Conservation (phyloP, 208 protist species). For the Trichomonas tenax region DNA sequence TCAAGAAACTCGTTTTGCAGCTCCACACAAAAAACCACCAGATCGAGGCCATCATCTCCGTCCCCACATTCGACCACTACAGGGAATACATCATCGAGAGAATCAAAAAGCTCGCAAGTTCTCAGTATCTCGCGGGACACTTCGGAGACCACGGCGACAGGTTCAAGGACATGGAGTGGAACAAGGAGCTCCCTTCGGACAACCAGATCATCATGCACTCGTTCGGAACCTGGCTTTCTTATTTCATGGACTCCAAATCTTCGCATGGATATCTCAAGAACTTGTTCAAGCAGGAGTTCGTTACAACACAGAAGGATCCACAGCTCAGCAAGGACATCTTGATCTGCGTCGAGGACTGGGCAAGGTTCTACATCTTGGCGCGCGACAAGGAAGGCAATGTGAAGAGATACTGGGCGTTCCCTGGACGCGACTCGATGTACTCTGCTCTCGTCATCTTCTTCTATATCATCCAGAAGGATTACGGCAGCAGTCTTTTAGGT, state of each 20-base stretch:
- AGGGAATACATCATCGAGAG: background rate
- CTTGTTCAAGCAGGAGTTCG: background rate
- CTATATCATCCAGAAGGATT: background rate
- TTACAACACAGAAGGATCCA: background rate
- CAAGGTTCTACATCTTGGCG: background rate
- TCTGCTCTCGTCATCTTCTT: background rate
- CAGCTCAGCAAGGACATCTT: background rate
- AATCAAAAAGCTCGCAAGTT: background rate
- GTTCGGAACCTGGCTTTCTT: background rate
- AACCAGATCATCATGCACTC: background rate
- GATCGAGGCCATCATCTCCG: background rate
- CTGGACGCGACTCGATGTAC: background rate
- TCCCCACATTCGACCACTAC: background rate
- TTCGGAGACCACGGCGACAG: background rate
- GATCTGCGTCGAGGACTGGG: background rate
- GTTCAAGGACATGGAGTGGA: background rate
- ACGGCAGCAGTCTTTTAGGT: background rate
- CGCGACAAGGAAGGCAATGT: background rate
- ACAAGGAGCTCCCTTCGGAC: background rate
- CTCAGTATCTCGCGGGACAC: background rate
- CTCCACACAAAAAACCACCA: background rate
- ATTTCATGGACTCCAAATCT: background rate
- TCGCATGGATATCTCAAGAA: background rate
- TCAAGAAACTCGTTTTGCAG: background rate
- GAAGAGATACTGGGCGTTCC: background rate